Conservation (phyloP, 2,329 filamentous ascomycete genomes). For the Chaetomium globosum region DNA sequence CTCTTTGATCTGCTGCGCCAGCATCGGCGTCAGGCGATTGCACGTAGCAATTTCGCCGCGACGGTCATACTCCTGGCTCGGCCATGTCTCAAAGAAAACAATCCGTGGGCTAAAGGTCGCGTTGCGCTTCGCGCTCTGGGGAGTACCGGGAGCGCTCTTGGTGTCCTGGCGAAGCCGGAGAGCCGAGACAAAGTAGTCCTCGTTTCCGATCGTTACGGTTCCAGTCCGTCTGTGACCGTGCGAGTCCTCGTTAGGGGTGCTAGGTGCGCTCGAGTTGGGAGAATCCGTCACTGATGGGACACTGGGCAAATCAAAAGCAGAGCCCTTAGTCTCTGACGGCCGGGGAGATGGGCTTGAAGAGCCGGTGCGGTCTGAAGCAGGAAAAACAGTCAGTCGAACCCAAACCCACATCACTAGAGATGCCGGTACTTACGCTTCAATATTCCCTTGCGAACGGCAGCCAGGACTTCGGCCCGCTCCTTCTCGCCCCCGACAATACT, state of each 20-base stretch:
- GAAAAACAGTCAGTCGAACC: conserved; percentile 8
- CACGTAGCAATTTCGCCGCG: conserved; percentile 95
- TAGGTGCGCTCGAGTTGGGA: conserved; percentile 81
- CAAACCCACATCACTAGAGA: background rate
- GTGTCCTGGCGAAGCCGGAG: conserved; percentile 73
- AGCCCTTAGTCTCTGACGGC: conserved; percentile 57
- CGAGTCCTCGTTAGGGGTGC: conserved; percentile 80
- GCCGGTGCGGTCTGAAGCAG: conserved; percentile 57
- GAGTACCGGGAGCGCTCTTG: conserved; percentile 79
- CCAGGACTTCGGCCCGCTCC: conserved; percentile 87
- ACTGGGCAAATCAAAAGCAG: conserved; percentile 60
- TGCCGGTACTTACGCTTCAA: conserved; percentile 71
- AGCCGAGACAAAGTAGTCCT: conserved; percentile 87
- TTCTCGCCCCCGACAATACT: conserved; percentile 89
- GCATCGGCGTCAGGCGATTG: conserved; percentile 93
- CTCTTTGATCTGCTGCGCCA: conserved; percentile 99
- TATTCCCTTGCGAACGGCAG: conserved; percentile 92
- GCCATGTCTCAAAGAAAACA: conserved; percentile 96
- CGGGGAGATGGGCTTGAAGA: conserved; percentile 69
- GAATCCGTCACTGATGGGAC: conserved; percentile 72
- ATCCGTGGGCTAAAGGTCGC: conserved; percentile 88
- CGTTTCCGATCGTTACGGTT: conserved; percentile 73
- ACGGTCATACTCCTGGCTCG: conserved; percentile 91
- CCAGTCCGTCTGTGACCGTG: conserved; percentile 67
- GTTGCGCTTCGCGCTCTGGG: conserved; percentile 66